phyloP scores from a whole-genome alignment of 1,284 basidiomycete species.

The Heterobasidion irregulare region DNA sequence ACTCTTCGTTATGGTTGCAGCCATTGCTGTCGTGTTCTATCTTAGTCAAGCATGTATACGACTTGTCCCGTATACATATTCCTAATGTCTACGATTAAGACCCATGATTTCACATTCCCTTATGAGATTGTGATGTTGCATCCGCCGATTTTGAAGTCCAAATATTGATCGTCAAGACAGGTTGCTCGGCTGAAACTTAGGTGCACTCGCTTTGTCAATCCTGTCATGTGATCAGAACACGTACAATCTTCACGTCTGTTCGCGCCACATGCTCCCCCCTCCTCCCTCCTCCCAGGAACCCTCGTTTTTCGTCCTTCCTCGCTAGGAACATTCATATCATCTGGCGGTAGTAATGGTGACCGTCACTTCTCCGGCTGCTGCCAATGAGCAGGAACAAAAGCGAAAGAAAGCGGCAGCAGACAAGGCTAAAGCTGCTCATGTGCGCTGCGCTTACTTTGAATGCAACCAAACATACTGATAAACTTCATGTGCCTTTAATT shows the following conservation, averaged over 20 bases:
- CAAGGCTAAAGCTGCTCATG: slow-evolving; percentile 54
- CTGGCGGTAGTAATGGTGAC: slow-evolving; percentile 1
- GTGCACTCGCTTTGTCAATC: neutral
- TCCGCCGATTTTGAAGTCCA: no score
- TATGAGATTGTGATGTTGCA: no score
- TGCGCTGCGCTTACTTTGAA: slow-evolving; percentile 23
- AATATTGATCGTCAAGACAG: no score
- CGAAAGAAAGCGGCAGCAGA: slow-evolving; percentile 44
- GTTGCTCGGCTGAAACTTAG: neutral
- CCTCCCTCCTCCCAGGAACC: neutral
- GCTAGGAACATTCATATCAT: neutral
- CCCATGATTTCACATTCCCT: no score
- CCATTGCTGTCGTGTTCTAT: neutral
- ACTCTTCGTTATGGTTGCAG: neutral
- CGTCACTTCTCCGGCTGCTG: neutral
- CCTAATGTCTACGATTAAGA: neutral
- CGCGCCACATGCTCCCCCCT: neutral
- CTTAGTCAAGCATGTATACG: neutral
- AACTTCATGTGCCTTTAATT: neutral
- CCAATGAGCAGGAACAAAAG: slow-evolving; percentile 26
- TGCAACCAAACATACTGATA: neutral
- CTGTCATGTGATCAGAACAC: slow-evolving; percentile 13
- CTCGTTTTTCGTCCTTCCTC: neutral
- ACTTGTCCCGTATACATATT: neutral
- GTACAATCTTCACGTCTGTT: slow-evolving; percentile 7